These are phyloP conservation scores for Backusella liffmaniae DNA, from an alignment of 192 early-diverging fungal genomes.

Conservation along the genomic window DNA sequence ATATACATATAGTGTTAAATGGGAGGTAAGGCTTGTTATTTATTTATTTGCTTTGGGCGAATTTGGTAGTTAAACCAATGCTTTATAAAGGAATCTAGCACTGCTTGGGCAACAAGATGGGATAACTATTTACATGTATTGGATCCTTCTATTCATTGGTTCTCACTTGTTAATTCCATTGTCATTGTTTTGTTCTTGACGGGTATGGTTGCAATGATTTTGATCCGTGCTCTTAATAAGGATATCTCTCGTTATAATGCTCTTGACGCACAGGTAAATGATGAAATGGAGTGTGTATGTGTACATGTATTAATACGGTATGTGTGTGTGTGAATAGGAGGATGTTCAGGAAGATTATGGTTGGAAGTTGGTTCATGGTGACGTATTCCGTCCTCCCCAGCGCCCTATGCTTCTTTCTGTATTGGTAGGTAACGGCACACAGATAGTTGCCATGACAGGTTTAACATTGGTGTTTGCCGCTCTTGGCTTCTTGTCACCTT, in stretches of 20 bases:
- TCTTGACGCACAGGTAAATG: conserved; percentile 45
- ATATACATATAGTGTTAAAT: conserved; percentile 69
- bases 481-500: conserved; percentile 93
- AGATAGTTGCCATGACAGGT: conserved; percentile 72
- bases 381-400: conserved; percentile 91
- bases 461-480: conserved; percentile 86
- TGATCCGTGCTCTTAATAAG: conserved; percentile 85
- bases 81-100: conserved; percentile 47
- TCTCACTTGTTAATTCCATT: conserved; percentile 91
- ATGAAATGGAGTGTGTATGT: background rate
- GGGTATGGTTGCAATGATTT: conserved; percentile 89
- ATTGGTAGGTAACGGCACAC: conserved; percentile 83
- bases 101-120: conserved; percentile 83
- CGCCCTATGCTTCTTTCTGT: conserved; percentile 76
- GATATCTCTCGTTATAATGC: conserved; percentile 94
- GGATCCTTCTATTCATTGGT: conserved; percentile 96
- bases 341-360: conserved; percentile 94
- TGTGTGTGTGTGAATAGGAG: conserved; percentile 34
- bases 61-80: background rate
- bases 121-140: conserved; percentile 81
- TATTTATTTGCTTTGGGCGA: background rate
- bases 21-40: conserved; percentile 44
- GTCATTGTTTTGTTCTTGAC: conserved; percentile 92
- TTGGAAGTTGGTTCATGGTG: conserved; percentile 97
- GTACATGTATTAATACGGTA: background rate